Conservation (phyloP, 2,329 filamentous ascomycete genomes). For the Aspergillus fumigatus region DNA sequence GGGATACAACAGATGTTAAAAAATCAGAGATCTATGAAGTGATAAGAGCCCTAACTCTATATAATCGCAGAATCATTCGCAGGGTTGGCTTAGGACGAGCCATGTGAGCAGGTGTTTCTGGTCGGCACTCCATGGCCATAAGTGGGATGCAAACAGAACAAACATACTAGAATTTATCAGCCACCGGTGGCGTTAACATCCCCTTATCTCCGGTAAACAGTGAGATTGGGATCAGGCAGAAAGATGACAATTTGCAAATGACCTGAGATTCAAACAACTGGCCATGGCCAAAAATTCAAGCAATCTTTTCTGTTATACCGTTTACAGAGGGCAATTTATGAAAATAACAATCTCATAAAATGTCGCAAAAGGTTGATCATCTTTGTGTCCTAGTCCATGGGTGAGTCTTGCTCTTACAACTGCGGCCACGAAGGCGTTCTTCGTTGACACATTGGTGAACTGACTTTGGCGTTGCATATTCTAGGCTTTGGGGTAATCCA, state of each 20-base stretch:
- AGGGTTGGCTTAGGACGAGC: background rate
- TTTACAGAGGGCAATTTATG: conserved; percentile 7
- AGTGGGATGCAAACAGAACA: background rate
- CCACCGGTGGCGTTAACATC: background rate
- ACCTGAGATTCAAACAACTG: background rate
- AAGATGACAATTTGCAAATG: background rate
- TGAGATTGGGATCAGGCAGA: background rate
- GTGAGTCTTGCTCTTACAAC: conserved; percentile 33
- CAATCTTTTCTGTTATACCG: background rate
- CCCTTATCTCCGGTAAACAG: background rate
- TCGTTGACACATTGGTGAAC: background rate
- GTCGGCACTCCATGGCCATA: background rate
- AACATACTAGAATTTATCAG: background rate
- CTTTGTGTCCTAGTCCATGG: conserved; percentile 61
- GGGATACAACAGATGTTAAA: background rate
- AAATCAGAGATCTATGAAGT: background rate
- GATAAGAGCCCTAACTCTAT: background rate
- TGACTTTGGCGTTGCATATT: background rate
- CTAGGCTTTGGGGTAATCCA: conserved; percentile 58
- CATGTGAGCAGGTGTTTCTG: background rate
- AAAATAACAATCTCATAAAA: background rate
- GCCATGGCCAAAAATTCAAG: background rate
- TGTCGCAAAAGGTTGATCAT: conserved; percentile 42
- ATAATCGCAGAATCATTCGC: background rate
- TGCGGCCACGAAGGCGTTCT: conserved; percentile 7